Evolutionary conservation across 371 early-diverging fungal species (phyloP), one percentile per base, ranked within the genome.

Genomic region (Syncephalastrum sp.): DNA sequence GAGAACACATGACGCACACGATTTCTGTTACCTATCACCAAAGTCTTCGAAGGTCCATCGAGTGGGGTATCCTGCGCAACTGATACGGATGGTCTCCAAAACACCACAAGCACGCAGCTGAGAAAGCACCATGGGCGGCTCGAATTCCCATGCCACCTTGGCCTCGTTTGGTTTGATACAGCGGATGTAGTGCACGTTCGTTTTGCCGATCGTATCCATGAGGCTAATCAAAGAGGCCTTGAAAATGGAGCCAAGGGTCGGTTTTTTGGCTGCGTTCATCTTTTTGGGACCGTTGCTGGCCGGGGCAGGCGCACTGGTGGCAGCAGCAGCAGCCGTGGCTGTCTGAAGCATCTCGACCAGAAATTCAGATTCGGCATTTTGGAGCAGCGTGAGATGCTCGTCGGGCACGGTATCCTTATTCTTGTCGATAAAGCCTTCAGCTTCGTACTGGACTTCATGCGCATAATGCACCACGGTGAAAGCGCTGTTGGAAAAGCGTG

Each of bases 81-180:
- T 92, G 70, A 99, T 99, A 43, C 97, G 89, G 67, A 99, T 99
- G 1, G 99, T 99, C 76, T 99, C 99, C 24, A 99, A 70, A 15
- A 99, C 99, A 86, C 99, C 99, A 80, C 99, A 99, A 42, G 99
- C 99, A 54, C 96, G 88, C 50, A 99, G 72, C 77, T 99, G 99
- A 27, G 91, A 75, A 5, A 99, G 78, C 13, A 99, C 97, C 87
- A 95, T 90, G 43, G 85, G 86, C 23, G 94, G 87, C 53, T 99
- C 96, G 64, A 99, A 95, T 16, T 63, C 78, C 87, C 92, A 92
- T 16, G 96, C 85, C 3, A 79, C 82, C 74, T 98, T 98, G 55
- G 86, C 89, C 68, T 91, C 93, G 76, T 98, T 98, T 14, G 98
- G 97, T 69, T 98, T 98, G 74, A 98, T 95, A 84, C 98, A 98